Conservation (phyloP, 2,329 filamentous ascomycete genomes). For the Exophiala oligosperma region DNA sequence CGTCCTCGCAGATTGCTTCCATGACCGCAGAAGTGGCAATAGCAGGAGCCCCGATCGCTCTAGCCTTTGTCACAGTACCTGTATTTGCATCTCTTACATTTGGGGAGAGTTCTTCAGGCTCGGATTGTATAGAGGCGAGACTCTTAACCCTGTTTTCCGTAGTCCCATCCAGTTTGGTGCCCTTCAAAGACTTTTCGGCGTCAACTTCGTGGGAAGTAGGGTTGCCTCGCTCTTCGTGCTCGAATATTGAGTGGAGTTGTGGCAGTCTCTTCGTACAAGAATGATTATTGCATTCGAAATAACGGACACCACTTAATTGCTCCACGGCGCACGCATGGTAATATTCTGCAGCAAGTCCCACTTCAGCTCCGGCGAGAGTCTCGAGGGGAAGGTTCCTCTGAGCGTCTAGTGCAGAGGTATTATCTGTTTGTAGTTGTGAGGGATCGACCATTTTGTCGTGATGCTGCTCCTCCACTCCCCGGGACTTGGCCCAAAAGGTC, state of each 20-base stretch:
- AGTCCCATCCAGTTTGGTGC: not conserved
- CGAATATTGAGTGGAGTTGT: constrained; percentile 25
- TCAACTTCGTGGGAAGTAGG: not conserved
- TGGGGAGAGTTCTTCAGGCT: constrained; percentile 32
- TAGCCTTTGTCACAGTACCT: constrained; percentile 31
- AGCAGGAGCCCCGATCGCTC: constrained; percentile 17
- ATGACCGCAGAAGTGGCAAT: not conserved
- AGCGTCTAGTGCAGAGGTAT: not conserved
- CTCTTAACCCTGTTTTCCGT: constrained; percentile 20
- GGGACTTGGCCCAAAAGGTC: constrained; percentile 28
- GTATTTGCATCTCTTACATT: constrained; percentile 33
- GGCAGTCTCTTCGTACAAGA: constrained; percentile 34
- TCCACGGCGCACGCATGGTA: constrained; percentile 47
- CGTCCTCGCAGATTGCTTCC: no score
- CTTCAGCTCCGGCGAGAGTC: not conserved
- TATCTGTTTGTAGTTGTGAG: not conserved
- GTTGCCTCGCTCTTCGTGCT: not conserved
- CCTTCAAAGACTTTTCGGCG: not conserved
- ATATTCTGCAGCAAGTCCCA: constrained; percentile 30
- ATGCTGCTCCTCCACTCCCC: constrained; percentile 1
- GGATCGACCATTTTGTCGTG: not conserved
- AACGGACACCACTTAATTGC: constrained; percentile 41
- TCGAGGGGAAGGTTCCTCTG: not conserved
- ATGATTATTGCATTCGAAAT: constrained; percentile 47
- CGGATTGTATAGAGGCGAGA: constrained; percentile 21